Base-by-base conservation (phyloP, 805 yeast species). In the Candida vaughaniae region DNA sequence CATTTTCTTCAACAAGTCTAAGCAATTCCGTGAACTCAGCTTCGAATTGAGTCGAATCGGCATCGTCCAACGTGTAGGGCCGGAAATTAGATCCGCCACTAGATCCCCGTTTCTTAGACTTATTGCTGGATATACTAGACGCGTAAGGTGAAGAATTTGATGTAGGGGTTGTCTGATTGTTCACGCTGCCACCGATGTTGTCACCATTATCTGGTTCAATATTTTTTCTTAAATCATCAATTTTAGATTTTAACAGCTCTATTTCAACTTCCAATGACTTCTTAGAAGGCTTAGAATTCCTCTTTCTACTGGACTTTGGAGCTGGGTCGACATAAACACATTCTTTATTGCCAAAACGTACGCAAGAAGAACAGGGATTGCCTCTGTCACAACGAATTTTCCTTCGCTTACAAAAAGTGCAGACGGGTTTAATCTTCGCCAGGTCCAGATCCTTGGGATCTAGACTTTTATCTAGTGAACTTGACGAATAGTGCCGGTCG, bases 331-430 rank as follows among this genome's bases (percentile, higher is more conserved):
- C 18, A 22, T 43, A 46, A 17, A 38, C 31, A 39, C 51, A 45
- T n/a, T 42, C 36, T 14, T 32, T 35, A 25, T 42, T 42, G 36
- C 29, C 37, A 34, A 38, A 43, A 38, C 53, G 57, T 15, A 51
- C 30, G 46, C 72, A 66, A 1, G 55, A 42, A 1, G 55, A 52
- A 29, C 71, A 59, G 0, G 77, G 77, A 12, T 55, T 52, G 6
- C 52, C 49, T 42, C 60, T 60, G 41, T 72, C 76, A 53, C 77
- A 72, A 39, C 56, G 60, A 41, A 63, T 62, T 47, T 65, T 66
- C 17, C 69, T 48, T 16, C 62, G 52, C 32, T 60, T 61, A 45
- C 72, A 66, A n/a, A 54, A 55, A 15, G 49, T 46, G 41, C 71
- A 65, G 12, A 35, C 39, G n/a, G 32, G 39, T 8, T 25, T 15